Percentiles rank a stretch among this genome's conserved stretches.
These are phyloP conservation scores for Rhizopogon roseolus DNA, from an alignment of 768 basidiomycete species.

Conservation along the genomic window DNA sequence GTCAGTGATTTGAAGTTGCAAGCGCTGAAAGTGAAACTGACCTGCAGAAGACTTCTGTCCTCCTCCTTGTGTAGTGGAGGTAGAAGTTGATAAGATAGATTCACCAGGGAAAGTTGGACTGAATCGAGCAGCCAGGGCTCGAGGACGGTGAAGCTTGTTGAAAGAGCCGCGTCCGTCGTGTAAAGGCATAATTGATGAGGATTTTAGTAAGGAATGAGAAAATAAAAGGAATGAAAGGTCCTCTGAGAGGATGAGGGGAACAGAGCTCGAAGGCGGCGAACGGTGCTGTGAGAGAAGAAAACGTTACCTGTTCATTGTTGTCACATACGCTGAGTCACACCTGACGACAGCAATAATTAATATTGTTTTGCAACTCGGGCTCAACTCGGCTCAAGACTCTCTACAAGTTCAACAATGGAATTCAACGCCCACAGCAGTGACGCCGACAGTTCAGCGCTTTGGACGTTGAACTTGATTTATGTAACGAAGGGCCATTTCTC, in stretches of 20 bases:
- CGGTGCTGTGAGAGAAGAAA: not conserved
- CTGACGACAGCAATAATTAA: not conserved
- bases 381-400: no score
- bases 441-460: no score
- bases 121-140: slow-evolving; percentile 8
- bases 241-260: not conserved
- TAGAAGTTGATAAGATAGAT: not conserved
- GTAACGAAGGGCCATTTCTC: no score
- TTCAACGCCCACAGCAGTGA: no score
- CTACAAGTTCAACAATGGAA: no score
- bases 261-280: not conserved
- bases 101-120: not conserved
- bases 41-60: not conserved
- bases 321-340: not conserved
- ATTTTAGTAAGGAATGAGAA: slow-evolving; percentile 18
- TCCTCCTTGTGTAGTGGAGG: no score
- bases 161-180: slow-evolving; percentile 12
- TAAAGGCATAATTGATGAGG: slow-evolving; percentile 1
- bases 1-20: slow-evolving; percentile 1
- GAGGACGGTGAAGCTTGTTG: slow-evolving; percentile 4
- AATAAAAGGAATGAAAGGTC: slow-evolving; percentile 15
- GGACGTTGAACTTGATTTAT: no score
- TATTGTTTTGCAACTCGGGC: no score
- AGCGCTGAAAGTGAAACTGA: not conserved
- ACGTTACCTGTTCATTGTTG: not conserved